Evolutionary conservation across 306 rosid species (phyloP).

Genomic region (Malus asiatica): DNA sequence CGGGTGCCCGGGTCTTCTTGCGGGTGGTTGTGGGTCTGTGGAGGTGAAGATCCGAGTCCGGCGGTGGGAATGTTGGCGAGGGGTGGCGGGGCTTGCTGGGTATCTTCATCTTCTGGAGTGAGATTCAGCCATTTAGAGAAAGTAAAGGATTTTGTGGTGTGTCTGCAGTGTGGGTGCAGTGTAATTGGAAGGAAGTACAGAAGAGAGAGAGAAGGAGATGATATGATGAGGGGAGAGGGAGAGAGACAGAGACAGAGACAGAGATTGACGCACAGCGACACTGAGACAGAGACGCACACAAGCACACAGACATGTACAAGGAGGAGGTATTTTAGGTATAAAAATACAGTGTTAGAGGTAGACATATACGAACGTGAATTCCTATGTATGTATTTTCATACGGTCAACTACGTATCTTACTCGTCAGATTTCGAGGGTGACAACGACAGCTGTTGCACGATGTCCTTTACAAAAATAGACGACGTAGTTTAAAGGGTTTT

Average conservation of each 20-base stretch:
- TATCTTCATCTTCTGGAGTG: conserved; percentile 52
- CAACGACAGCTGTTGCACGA: not conserved
- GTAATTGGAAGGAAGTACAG: conserved; percentile 24
- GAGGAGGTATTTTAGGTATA: not conserved
- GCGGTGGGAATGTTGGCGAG: conserved; percentile 26
- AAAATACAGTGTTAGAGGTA: not conserved
- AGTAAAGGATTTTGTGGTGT: conserved; percentile 6
- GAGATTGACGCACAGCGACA: conserved; percentile 11
- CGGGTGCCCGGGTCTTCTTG: conserved; percentile 33
- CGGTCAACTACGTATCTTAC: not conserved
- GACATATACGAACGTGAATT: not conserved
- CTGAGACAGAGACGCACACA: not conserved
- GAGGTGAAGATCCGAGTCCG: conserved; percentile 65
- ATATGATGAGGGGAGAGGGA: not conserved
- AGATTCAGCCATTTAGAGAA: conserved; percentile 38
- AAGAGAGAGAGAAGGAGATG: not conserved
- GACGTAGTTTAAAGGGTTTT: not conserved
- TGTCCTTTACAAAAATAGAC: not conserved
- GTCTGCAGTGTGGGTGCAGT: conserved; percentile 21
- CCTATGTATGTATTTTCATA: not conserved
- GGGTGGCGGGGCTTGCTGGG: conserved; percentile 29
- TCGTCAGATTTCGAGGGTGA: not conserved
- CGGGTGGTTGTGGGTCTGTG: conserved; percentile 14
- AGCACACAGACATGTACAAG: not conserved
- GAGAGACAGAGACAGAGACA: not conserved